Evolutionary conservation across 2,329 filamentous ascomycete species (phyloP), one percentile per base, ranked within the genome.

Genomic region (Sclerotinia subarctica): DNA sequence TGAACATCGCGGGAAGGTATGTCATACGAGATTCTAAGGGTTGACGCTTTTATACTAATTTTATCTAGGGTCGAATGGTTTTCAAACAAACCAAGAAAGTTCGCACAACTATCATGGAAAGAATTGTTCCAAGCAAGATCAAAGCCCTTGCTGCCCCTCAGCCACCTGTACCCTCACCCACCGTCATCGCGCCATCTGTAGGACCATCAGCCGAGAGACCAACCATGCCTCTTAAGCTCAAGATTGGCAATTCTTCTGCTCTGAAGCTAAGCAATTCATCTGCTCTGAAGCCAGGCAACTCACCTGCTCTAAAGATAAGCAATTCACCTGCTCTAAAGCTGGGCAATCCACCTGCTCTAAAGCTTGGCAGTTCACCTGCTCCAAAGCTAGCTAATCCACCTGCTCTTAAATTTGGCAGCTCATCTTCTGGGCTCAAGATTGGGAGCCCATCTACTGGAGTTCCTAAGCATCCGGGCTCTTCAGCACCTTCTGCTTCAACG

Each of bases 1-100:
- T 68, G 76, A 70, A 64, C 68, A 79, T 68, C 65, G 76, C 63
- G 78, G 78, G 70, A 79, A 77, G 74, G 79, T 80, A 74, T 69
- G 38, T 60, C 49, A n/a, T 32, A 47, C 46, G 19, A 44, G 38
- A 24, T 7, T 60, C 19, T 29, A 26, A 26, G 38, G 65, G 17
- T 29, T 56, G 24, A 47, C 42, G 51, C 46, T 44, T 38, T 70
- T 59, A 53, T 62, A 63, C 68, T 49, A 70, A 47, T 64, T n/a
- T 38, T 21, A 26, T 32, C 21, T 42, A 77, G 76, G 75, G 76
- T 38, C 70, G 71, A 51, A 58, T 78, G 17, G 51, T 69, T 35
- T 77, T 78, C 68, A 74, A 72, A 54, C 67, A 75, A 29, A 76
- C 66, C 5, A 58, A 69, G 15, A 78, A 76, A 59, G 67, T 76